Percentiles rank a stretch among this genome's conserved stretches.
Evolutionary conservation across 805 yeast species (phyloP).

Genomic region (Yarrowia porcina): DNA sequence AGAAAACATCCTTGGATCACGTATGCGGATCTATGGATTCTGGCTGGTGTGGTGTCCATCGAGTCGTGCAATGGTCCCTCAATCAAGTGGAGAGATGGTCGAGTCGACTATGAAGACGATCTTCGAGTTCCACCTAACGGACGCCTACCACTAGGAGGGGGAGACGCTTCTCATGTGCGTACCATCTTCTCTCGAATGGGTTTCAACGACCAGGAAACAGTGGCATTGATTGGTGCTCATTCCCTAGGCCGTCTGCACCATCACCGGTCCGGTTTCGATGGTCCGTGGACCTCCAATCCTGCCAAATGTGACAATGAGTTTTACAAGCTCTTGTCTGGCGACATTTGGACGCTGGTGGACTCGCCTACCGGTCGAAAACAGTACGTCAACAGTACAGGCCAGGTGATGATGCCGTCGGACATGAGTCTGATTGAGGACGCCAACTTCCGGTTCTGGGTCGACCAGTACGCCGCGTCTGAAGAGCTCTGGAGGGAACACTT

Average conservation of each 20-base stretch:
- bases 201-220: constrained; percentile 58
- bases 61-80: constrained; percentile 66
- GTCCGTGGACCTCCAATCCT: constrained; percentile 86
- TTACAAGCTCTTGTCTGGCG: constrained; percentile 52
- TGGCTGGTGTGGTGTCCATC: constrained; percentile 62
- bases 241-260: constrained; percentile 60
- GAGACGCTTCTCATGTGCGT: constrained; percentile 52
- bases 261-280: constrained; percentile 71
- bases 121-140: constrained; percentile 59
- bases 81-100: constrained; percentile 74
- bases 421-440: constrained; percentile 63
- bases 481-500: constrained; percentile 61
- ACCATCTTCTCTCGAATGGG: constrained; percentile 58
- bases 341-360: constrained; percentile 50
- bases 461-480: constrained; percentile 64
- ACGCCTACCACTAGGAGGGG: constrained; percentile 56
- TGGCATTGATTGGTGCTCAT: constrained; percentile 59
- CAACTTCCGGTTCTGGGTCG: constrained; percentile 58
- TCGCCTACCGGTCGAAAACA: constrained; percentile 41
- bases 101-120: constrained; percentile 54
- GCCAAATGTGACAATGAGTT: constrained; percentile 72
- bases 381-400: constrained; percentile 52
- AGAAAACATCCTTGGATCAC: constrained; percentile 57
- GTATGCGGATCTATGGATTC: constrained; percentile 67
- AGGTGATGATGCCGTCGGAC: constrained; percentile 88